Evolutionary conservation across 352 stramenopile genomes (phyloP).

Genomic region (Phytophthora pistaciae): DNA sequence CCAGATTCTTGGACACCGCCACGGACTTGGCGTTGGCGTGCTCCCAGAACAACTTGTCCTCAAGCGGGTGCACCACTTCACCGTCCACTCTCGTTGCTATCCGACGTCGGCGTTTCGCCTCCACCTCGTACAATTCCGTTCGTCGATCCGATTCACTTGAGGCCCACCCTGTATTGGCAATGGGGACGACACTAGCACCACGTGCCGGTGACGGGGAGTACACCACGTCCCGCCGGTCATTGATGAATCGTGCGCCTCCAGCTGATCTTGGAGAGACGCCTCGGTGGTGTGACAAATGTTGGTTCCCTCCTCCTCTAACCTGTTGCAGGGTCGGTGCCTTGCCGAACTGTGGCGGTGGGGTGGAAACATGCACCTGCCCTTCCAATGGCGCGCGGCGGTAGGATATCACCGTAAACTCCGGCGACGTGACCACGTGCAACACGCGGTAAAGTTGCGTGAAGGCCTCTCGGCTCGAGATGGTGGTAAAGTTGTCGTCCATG

Average conservation of each 20-base stretch:
- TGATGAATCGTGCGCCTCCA: not conserved
- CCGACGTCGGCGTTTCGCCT: slow-evolving; percentile 18
- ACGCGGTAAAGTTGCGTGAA: slow-evolving; percentile 54
- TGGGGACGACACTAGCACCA: slow-evolving; percentile 14
- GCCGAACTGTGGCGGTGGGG: not conserved
- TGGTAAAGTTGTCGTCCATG: slow-evolving; percentile 42
- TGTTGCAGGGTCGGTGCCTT: slow-evolving; percentile 7
- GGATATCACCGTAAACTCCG: slow-evolving; percentile 80
- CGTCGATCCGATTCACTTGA: not conserved
- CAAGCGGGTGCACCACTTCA: slow-evolving; percentile 23
- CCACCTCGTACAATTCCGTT: slow-evolving; percentile 4
- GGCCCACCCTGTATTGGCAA: slow-evolving; percentile 1
- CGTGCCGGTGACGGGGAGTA: not conserved
- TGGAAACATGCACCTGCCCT: slow-evolving; percentile 10
- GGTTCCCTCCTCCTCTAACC: not conserved
- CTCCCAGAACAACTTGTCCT: slow-evolving; percentile 68
- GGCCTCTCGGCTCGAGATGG: slow-evolving; percentile 19
- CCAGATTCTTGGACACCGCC: slow-evolving; percentile 68
- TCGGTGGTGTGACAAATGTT: not conserved
- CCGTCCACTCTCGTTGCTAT: not conserved
- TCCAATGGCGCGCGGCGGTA: slow-evolving; percentile 64
- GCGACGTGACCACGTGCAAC: slow-evolving; percentile 55
- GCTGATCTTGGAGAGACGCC: slow-evolving; percentile 1
- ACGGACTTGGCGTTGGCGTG: slow-evolving; percentile 48
- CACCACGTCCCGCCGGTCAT: not conserved